phyloP scores from a whole-genome alignment of 148 eudicot genomes.

The Spergularia bocconei region DNA sequence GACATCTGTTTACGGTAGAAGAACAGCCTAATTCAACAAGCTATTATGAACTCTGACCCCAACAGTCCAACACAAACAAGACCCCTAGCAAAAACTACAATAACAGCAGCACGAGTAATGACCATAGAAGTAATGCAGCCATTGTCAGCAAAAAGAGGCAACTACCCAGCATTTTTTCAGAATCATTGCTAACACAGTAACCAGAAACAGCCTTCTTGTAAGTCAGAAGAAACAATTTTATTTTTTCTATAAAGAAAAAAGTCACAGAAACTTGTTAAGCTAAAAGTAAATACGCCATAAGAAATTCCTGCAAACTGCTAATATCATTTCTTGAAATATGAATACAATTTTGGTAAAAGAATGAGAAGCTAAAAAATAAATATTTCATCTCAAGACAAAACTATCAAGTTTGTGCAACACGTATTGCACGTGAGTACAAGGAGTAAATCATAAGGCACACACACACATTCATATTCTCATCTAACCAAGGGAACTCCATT shows the following conservation, averaged over 20 bases:
- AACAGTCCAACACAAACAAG: too few species aligned
- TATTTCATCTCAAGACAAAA: slow-evolving; percentile 22
- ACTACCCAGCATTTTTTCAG: background rate
- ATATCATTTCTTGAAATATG: slow-evolving; percentile 24
- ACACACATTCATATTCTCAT: slow-evolving; percentile 17
- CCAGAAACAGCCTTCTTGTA: too few species aligned
- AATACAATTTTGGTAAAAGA: slow-evolving; percentile 33
- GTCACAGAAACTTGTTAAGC: background rate
- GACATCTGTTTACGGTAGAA: too few species aligned
- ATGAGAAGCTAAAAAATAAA: slow-evolving; percentile 23
- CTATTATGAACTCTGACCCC: too few species aligned
- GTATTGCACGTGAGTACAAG: slow-evolving; percentile 10
- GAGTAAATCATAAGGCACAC: slow-evolving; percentile 7
- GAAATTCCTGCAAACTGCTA: slow-evolving; percentile 11
- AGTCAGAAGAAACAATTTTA: too few species aligned
- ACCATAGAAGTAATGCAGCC: background rate
- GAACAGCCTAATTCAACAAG: too few species aligned
- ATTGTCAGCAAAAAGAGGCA: background rate
- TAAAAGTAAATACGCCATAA: background rate
- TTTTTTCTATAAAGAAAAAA: too few species aligned
- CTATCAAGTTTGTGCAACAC: slow-evolving; percentile 3
- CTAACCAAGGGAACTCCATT: slow-evolving; percentile 10
- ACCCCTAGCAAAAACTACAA: too few species aligned
- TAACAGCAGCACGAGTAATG: too few species aligned
- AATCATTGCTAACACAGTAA: background rate